phyloP scores from a whole-genome alignment of 805 yeast genomes.

The Sungouiella thailandica region DNA sequence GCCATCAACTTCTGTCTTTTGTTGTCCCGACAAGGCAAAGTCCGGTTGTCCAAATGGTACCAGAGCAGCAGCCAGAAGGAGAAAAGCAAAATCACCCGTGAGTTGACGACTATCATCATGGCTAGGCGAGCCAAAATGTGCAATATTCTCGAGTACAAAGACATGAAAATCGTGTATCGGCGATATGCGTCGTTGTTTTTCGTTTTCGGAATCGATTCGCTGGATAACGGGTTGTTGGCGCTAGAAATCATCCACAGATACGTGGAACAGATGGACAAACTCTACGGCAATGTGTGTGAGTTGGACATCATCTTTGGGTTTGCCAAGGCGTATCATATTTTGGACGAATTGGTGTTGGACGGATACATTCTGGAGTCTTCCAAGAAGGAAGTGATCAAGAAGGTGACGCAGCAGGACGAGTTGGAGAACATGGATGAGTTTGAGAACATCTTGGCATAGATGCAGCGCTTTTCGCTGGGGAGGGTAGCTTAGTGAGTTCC shows the following conservation, averaged over 20 bases:
- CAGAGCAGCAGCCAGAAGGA: slow-evolving; percentile 78
- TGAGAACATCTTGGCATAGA: slow-evolving; percentile 33
- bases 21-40: slow-evolving; percentile 92
- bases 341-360: slow-evolving; percentile 85
- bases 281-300: slow-evolving; percentile 95
- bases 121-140: slow-evolving; percentile 92
- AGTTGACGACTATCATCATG: slow-evolving; percentile 79
- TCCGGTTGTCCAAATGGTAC: slow-evolving; percentile 92
- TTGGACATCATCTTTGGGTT: slow-evolving; percentile 95
- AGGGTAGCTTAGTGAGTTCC: too few species aligned
- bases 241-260: slow-evolving; percentile 86
- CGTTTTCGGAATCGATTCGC: slow-evolving; percentile 76
- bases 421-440: slow-evolving; percentile 73
- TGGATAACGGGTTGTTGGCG: slow-evolving; percentile 81
- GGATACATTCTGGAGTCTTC: slow-evolving; percentile 85
- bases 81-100: slow-evolving; percentile 76
- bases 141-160: slow-evolving; percentile 83
- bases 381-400: slow-evolving; percentile 68
- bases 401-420: slow-evolving; percentile 82
- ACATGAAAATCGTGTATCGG: slow-evolving; percentile 80
- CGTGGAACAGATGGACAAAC: slow-evolving; percentile 95
- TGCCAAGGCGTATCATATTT: slow-evolving; percentile 84
- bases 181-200: slow-evolving; percentile 92
- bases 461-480: too few species aligned
- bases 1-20: slow-evolving; percentile 75